phyloP scores from a whole-genome alignment of 163 green algal species.

The Chlorella variabilis region DNA sequence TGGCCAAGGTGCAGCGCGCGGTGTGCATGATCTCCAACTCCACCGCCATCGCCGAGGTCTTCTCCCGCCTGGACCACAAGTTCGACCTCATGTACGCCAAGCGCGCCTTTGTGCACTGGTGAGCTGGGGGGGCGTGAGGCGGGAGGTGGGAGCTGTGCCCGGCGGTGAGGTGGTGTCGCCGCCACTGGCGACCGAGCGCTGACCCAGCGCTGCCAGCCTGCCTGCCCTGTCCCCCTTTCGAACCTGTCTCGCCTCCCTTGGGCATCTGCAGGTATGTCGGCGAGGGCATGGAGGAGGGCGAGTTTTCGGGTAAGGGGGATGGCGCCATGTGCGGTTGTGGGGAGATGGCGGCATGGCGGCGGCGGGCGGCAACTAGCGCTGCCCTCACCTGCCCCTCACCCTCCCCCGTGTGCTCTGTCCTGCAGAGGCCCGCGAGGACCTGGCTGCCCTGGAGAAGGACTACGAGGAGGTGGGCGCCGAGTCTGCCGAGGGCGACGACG shows the following conservation, averaged over 20 bases:
- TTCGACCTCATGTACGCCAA: conserved; percentile 99
- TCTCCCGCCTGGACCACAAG: conserved; percentile 99
- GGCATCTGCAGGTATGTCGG: conserved; percentile 48
- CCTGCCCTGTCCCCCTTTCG: not conserved
- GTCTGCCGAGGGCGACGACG: conserved; percentile 19
- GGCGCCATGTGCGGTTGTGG: too few species aligned
- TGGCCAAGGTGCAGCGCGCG: conserved; percentile 99
- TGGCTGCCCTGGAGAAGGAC: conserved; percentile 98
- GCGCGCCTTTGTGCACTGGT: conserved; percentile 97
- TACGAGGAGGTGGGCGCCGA: conserved; percentile 87
- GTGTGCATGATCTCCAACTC: conserved; percentile 99
- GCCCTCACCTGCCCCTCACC: not conserved
- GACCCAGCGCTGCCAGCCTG: not conserved
- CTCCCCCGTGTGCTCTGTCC: conserved; percentile 40
- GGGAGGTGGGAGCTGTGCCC: not conserved
- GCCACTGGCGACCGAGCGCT: too few species aligned
- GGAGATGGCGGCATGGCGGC: too few species aligned
- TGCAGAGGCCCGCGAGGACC: conserved; percentile 94
- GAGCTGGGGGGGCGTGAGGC: conserved; percentile 96
- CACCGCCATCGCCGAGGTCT: conserved; percentile 98
- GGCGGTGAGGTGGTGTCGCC: not conserved
- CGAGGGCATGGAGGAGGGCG: conserved; percentile 98
- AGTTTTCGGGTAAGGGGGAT: conserved; percentile 76
- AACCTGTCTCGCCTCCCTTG: too few species aligned
- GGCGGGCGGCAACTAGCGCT: too few species aligned